These are phyloP conservation scores for Penicillium psychrofluorescens DNA, from an alignment of 495 filamentous ascomycete genomes.

Conservation along the genomic window DNA sequence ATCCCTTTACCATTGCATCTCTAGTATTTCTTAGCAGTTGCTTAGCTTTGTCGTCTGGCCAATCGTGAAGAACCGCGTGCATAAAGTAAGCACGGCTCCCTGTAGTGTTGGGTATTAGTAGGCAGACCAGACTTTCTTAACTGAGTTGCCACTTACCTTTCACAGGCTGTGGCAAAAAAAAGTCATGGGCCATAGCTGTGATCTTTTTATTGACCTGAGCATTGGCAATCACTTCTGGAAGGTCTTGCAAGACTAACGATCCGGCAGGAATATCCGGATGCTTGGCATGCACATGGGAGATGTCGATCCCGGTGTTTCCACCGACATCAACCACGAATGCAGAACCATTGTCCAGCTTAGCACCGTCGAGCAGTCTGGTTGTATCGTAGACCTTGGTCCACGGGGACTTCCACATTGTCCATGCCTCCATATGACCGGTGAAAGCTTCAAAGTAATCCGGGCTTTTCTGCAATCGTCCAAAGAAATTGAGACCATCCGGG, in stretches of 20 bases:
- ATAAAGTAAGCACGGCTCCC: slow-evolving; percentile 37
- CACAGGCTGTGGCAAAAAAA: slow-evolving; percentile 42
- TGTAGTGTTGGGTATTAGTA: not conserved
- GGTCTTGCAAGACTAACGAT: slow-evolving; percentile 45
- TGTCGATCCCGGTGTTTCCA: slow-evolving; percentile 43
- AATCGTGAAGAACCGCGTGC: slow-evolving; percentile 40
- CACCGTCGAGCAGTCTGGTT: slow-evolving; percentile 10
- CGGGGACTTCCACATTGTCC: slow-evolving; percentile 20
- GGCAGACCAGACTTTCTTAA: not conserved
- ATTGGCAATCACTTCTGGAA: slow-evolving; percentile 31
- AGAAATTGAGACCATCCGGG: slow-evolving; percentile 27
- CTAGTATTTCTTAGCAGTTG: slow-evolving; percentile 14
- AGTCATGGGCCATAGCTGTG: slow-evolving; percentile 39
- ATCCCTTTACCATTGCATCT: slow-evolving; percentile 35
- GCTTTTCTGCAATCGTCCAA: slow-evolving; percentile 18
- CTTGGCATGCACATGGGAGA: slow-evolving; percentile 28
- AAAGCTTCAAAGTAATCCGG: slow-evolving; percentile 28
- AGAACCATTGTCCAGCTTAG: slow-evolving; percentile 8
- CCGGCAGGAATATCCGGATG: slow-evolving; percentile 27
- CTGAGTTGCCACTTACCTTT: slow-evolving; percentile 21
- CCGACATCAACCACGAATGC: slow-evolving; percentile 44
- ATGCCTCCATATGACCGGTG: slow-evolving; percentile 32
- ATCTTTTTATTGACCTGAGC: slow-evolving; percentile 31
- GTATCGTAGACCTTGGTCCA: slow-evolving; percentile 31
- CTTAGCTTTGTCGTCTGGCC: slow-evolving; percentile 25